Base-by-base conservation (phyloP, 306 rosid species). In the Mucuna pruriens region DNA sequence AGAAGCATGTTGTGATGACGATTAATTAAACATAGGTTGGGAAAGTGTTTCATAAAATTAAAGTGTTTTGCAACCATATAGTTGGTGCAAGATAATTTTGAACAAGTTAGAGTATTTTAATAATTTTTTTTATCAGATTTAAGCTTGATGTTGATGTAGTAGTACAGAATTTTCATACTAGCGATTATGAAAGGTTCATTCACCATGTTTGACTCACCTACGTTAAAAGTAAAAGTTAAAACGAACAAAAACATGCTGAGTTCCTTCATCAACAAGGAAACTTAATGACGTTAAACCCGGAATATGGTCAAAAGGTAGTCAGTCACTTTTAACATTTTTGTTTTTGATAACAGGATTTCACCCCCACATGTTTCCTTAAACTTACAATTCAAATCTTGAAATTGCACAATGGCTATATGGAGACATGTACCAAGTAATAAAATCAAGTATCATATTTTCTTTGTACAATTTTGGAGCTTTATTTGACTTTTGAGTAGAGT, bases 351-450 rank as follows among this genome's bases (percentile, higher is more conserved):
- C 5, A n/a, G 7, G 54, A 17, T 74, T 54, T 36, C 6, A 9
- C 31, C 78, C 78, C 66, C 51, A 74, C 68, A 38, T 36, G 67
- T 55, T 72, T 34, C 40, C 51, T 74, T 46, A 26, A 29, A 71
- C 36, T 71, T 19, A 34, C 17, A 26, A 58, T 40, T n/a, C 11
- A 40, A 39, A 52, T 52, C 9, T 12, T 55, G 39, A 58, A 33
- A 72, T 52, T 52, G 33, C 63, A 25, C 31, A 31, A n/a, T 8
- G 13, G 16, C 60, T 71, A 7, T 46, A 1, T 23, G 36, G 36
- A 13, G 23, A 26, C 76, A 12, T 29, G 42, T 48, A 29, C 45
- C 76, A 71, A 29, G 45, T 22, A n/a, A 48, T 49, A 48, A 71
- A 71, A 46, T 16, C 31, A 51, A 31, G 7, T 19, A 17, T 38